Evolutionary conservation across 371 early-diverging fungal species (phyloP), one percentile per base, ranked within the genome.

Genomic region (Conidiobolus incongruus): DNA sequence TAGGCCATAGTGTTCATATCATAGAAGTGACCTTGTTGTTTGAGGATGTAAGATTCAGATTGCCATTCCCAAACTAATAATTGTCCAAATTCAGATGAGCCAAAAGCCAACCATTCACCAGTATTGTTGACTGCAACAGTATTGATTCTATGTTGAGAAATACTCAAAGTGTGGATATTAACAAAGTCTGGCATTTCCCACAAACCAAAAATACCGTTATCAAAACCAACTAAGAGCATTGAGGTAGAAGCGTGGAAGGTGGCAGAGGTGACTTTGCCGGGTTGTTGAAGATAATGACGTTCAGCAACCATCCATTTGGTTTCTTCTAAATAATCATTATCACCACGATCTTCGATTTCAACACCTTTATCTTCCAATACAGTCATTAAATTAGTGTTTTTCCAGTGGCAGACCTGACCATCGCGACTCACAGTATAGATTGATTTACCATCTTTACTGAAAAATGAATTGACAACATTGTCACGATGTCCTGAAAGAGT

Each of bases 31-130:
- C 95, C 95, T 59, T 97, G 98, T 54, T 97, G 96, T 59, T 94
- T 94, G 34, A 97, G 60, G 12, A 95, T 81, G 52, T 93, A 95
- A 0, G 92, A 80, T 54, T 97, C 98, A 29, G 92, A 91, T 59
- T 91, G 86, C 98, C 98, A 97, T 55, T 97, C 98, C 98, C 98
- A 97, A 1, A 97, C 95, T 34, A 94, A 63, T 24, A 97, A 76
- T 60, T 97, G 95, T 2, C 95, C 95, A 8, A 91, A 66, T 49
- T 72, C 71, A 16, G 85, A 65, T 26, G 78, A 79, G 7, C 90
- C 98, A 56, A 97, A 83, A 0, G 91, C 95, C 23, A 97, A 65
- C 98, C 98, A 97, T 59, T 97, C 98, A 23, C 96, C 95, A 1
- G 84, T 68, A 2, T 68, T 56, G 59, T 84, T 90, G 50, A 95